Conservation (phyloP, 2,329 filamentous ascomycete species). For the Onygena corvina region DNA sequence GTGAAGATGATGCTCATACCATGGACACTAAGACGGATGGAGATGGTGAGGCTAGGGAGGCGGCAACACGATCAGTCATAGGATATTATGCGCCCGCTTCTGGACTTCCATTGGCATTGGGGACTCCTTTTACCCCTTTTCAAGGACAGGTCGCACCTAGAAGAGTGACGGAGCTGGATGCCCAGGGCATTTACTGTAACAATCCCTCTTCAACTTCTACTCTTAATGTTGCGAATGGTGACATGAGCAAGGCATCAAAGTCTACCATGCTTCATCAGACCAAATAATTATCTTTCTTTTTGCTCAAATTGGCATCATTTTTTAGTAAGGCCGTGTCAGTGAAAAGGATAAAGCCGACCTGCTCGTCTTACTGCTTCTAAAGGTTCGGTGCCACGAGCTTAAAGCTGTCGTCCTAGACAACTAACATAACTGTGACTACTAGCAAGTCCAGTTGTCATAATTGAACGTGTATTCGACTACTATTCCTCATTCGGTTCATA, state of each 20-base stretch:
- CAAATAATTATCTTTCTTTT: background rate
- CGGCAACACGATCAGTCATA: background rate
- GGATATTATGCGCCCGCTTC: background rate
- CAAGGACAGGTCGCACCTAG: background rate
- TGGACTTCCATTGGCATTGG: background rate
- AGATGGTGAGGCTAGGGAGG: background rate
- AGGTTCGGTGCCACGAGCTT: too few species aligned
- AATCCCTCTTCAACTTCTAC: background rate
- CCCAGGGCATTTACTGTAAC: background rate
- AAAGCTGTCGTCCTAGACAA: too few species aligned
- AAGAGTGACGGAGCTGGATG: background rate
- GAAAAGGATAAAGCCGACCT: too few species aligned
- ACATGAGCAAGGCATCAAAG: background rate
- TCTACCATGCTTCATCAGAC: too few species aligned
- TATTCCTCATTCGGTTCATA: background rate
- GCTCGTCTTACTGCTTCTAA: too few species aligned
- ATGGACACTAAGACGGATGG: background rate
- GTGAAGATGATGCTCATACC: background rate
- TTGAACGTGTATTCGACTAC: background rate
- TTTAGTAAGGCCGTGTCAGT: too few species aligned
- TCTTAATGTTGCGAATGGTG: background rate
- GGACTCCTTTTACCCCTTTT: background rate
- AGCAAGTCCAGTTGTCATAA: background rate
- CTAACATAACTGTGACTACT: too few species aligned
- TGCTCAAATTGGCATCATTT: too few species aligned